phyloP scores from a whole-genome alignment of 2,329 filamentous ascomycete genomes.

The Chrysosphaeria jannelii region DNA sequence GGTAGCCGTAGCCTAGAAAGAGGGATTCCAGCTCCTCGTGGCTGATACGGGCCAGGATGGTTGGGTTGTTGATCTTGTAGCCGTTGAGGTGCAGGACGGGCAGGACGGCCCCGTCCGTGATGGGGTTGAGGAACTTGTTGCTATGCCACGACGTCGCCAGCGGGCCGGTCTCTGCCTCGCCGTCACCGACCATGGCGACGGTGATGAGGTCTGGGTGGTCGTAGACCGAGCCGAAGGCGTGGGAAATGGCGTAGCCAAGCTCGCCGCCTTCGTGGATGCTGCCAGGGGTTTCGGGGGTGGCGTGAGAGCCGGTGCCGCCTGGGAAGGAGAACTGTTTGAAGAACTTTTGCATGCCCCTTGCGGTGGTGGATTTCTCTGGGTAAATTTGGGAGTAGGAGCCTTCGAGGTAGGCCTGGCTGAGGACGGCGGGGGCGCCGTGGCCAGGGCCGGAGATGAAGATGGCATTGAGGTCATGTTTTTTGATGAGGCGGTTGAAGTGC shows the following conservation, averaged over 20 bases:
- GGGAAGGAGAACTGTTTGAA: conserved; percentile 68
- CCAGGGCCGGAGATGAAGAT: conserved; percentile 51
- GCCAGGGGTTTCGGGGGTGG: conserved; percentile 50
- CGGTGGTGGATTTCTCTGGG: conserved; percentile 37
- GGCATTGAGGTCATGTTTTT: conserved; percentile 44
- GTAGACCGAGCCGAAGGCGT: conserved; percentile 49
- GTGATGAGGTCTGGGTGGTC: conserved; percentile 48
- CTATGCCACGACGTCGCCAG: conserved; percentile 57
- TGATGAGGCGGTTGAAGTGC: conserved; percentile 58
- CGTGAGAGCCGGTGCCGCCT: conserved; percentile 48
- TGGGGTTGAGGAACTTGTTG: conserved; percentile 56
- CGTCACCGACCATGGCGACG: conserved; percentile 51
- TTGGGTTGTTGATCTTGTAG: conserved; percentile 67
- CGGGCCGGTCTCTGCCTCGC: conserved; percentile 55
- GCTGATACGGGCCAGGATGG: conserved; percentile 38
- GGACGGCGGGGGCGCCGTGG: conserved; percentile 45
- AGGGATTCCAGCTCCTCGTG: conserved; percentile 41
- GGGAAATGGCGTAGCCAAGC: conserved; percentile 52
- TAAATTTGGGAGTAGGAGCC: conserved; percentile 54
- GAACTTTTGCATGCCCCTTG: conserved; percentile 39
- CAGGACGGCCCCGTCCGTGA: conserved; percentile 46
- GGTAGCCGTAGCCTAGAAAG: conserved; percentile 48
- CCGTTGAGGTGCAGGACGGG: conserved; percentile 55
- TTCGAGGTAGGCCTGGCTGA: conserved; percentile 50
- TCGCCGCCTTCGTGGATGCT: conserved; percentile 55